Base-by-base conservation (phyloP, 352 stramenopile species). In the Blastocystis sp. region DNA sequence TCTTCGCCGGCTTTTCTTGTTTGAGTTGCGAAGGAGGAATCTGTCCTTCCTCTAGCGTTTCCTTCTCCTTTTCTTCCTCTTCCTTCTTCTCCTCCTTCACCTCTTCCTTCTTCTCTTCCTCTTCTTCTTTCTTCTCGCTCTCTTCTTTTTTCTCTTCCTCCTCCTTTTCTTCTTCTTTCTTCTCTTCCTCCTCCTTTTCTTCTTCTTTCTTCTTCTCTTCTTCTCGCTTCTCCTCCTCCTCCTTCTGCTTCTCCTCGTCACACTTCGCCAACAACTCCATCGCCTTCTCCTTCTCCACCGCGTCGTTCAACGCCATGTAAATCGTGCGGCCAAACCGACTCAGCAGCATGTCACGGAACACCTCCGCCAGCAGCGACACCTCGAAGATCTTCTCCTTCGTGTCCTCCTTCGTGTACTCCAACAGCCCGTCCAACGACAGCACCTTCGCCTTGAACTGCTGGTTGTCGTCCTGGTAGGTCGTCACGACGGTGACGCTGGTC, bases 371-470 rank as follows among this genome's bases (percentile, higher is more conserved):
- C 59, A 85, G 55, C 21, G 74, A 85, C 16, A 85, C 74, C 41
- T 85, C 74, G 37, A 85, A 85, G 9, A 85, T 85, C 51, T 85
- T 85, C 74, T 85, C 74, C 24, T 59, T 62, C 24, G 45, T 50
- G 61, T 85, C 74, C n/a, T 85, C 66, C 74, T 69, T 31, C 19
- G 51, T 67, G 60, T 85, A 85, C 61, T 85, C 74, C 51, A 85
- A 45, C 29, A 85, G 74, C 0, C 74, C 74, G 61, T 69, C 60
- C 37, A 85, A 26, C 29, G 50, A 60, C n/a, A 85, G 60, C 33
- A 85, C 35, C 60, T 85, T 85, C 37, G 74, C 74, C 61, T 85
- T 85, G 63, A 12, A 50, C 24, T 29, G 74, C 51, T 85, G 50
- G 10, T 26, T 45, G 33, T 66, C 37, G 13, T 63, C 69, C 33